Conservation (phyloP, 352 stramenopile species). For the Thalassiosira sp. region DNA sequence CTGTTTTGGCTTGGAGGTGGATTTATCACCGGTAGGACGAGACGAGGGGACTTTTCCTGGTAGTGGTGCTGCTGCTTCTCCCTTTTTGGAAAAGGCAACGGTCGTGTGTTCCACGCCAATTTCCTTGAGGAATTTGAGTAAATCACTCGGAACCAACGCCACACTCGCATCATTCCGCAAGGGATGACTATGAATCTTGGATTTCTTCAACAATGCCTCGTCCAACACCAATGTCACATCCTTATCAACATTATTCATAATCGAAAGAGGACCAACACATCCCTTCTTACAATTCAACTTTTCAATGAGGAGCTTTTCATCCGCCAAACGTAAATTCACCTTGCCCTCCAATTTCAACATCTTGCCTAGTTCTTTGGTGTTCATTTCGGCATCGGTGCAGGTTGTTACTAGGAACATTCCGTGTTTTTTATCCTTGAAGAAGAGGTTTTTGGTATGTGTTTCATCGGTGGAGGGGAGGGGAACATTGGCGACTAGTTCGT, state of each 20-base stretch:
- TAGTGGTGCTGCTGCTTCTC: constrained; percentile 1
- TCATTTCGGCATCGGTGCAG: constrained; percentile 75
- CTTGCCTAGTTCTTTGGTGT: constrained; percentile 90
- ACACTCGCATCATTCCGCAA: constrained; percentile 92
- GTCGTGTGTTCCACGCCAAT: constrained; percentile 88
- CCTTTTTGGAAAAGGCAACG: constrained; percentile 85
- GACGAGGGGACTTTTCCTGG: constrained; percentile 32
- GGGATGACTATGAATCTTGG: constrained; percentile 91
- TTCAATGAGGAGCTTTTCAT: constrained; percentile 85
- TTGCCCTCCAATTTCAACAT: constrained; percentile 83
- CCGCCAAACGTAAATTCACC: constrained; percentile 92
- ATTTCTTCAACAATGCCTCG: constrained; percentile 85
- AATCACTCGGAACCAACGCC: constrained; percentile 82
- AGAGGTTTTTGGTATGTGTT: constrained; percentile 93
- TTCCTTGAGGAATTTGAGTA: constrained; percentile 88
- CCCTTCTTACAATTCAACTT: constrained; percentile 90
- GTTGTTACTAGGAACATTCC: constrained; percentile 90
- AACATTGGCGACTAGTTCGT: constrained; percentile 83
- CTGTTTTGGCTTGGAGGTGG: constrained; percentile 46
- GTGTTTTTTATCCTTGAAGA: constrained; percentile 98
- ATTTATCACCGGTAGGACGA: constrained; percentile 31
- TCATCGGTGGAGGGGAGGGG: constrained; percentile 68
- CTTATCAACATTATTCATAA: constrained; percentile 88
- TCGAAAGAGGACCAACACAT: constrained; percentile 88
- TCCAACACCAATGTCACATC: constrained; percentile 93